Conservation (phyloP, 805 yeast species). For the Jamesozyma rosinii region DNA sequence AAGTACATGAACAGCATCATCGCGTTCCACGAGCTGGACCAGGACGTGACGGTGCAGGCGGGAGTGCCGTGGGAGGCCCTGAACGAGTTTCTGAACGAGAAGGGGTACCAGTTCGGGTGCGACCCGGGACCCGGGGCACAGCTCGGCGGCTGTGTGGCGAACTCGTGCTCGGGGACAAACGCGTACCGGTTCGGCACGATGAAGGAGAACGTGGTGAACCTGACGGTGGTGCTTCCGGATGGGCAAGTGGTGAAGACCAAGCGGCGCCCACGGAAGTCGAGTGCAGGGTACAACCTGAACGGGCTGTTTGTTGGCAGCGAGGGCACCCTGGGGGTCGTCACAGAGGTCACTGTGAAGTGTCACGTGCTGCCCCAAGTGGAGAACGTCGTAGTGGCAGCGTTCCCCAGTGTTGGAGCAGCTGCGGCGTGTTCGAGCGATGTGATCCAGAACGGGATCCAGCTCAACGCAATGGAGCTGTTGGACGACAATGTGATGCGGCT, state of each 20-base stretch:
- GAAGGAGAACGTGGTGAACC: constrained; percentile 58
- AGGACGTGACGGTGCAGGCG: constrained; percentile 67
- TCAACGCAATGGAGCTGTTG: constrained; percentile 68
- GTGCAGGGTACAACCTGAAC: constrained; percentile 73
- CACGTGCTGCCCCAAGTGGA: constrained; percentile 58
- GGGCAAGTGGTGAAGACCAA: constrained; percentile 70
- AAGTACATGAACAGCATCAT: constrained; percentile 48
- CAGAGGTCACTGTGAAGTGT: constrained; percentile 65
- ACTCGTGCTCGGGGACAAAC: constrained; percentile 73
- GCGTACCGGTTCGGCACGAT: constrained; percentile 75
- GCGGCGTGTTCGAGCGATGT: constrained; percentile 57
- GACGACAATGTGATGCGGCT: constrained; percentile 66
- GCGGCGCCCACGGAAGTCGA: constrained; percentile 66
- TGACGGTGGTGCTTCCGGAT: constrained; percentile 72
- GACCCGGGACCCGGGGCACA: constrained; percentile 78
- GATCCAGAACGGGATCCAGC: constrained; percentile 51
- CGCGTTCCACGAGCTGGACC: constrained; percentile 49
- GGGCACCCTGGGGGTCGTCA: constrained; percentile 71
- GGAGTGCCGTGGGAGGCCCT: constrained; percentile 75
- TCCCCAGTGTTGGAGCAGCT: constrained; percentile 60
- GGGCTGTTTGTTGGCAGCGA: constrained; percentile 70
- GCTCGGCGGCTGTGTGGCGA: constrained; percentile 70
- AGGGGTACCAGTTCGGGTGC: constrained; percentile 58
- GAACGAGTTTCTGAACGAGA: constrained; percentile 40
- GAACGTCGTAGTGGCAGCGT: constrained; percentile 59